Evolutionary conservation across 495 filamentous ascomycete genomes (phyloP).

Genomic region (Tuber magnatum): DNA sequence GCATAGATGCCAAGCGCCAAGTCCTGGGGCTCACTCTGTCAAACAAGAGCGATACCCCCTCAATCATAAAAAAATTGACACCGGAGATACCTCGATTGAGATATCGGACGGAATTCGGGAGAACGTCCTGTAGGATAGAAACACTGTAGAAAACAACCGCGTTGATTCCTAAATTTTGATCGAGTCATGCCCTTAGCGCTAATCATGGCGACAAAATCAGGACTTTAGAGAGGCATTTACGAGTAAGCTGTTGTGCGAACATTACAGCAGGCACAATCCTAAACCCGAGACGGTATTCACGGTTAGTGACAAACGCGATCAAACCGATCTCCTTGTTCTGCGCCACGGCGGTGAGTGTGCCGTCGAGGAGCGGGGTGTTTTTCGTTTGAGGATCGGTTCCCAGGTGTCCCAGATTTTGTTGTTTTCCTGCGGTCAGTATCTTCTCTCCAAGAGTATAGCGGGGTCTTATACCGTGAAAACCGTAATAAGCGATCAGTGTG

Average conservation of each 20-base stretch:
- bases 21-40: constrained; percentile 79
- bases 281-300: constrained; percentile 64
- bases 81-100: constrained; percentile 77
- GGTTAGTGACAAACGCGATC: constrained; percentile 23
- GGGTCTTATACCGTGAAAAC: no score
- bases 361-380: constrained; percentile 47
- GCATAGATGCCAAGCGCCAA: constrained; percentile 69
- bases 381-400: constrained; percentile 37
- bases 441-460: no score
- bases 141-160: constrained; percentile 98
- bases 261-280: constrained; percentile 83
- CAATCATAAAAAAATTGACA: constrained; percentile 77
- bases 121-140: constrained; percentile 65
- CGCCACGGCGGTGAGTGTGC: background rate
- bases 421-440: background rate
- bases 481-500: no score
- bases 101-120: constrained; percentile 67
- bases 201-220: background rate
- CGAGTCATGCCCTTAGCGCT: background rate
- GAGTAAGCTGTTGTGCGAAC: constrained; percentile 83
- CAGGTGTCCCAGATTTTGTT: background rate
- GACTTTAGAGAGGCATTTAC: background rate
- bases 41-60: constrained; percentile 69
- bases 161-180: constrained; percentile 58
- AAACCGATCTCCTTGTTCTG: constrained; percentile 23